phyloP scores from a whole-genome alignment of 257 asterid genomes.

The Euphrasia confusa region DNA sequence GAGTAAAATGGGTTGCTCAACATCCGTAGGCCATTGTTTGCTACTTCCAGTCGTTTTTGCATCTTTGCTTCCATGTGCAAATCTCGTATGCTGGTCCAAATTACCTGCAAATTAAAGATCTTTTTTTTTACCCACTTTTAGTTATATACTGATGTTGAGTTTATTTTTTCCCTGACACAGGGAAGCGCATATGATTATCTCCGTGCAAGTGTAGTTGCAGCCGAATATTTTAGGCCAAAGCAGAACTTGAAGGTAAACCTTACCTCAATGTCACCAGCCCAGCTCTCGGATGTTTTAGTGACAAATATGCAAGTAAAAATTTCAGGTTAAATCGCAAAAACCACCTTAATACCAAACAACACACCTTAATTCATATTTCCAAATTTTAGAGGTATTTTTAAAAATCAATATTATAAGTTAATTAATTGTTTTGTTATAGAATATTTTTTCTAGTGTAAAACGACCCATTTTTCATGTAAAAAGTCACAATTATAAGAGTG shows the following conservation, averaged over 20 bases:
- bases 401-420: too few relatives aligned
- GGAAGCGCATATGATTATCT: slow-evolving; percentile 39
- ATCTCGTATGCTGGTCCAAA: slow-evolving; percentile 31
- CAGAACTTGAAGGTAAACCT: slow-evolving; percentile 38
- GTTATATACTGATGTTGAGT: background rate
- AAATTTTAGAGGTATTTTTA: too few relatives aligned
- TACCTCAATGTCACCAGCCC: slow-evolving; percentile 36
- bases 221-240: slow-evolving; percentile 48
- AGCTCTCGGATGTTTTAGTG: slow-evolving; percentile 47
- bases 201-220: slow-evolving; percentile 47
- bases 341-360: background rate
- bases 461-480: too few relatives aligned
- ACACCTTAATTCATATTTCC: too few relatives aligned
- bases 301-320: slow-evolving; percentile 41
- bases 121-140: too few relatives aligned
- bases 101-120: too few relatives aligned
- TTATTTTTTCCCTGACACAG: slow-evolving; percentile 31
- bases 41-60: slow-evolving; percentile 26
- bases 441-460: too few relatives aligned
- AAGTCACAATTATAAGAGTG: too few relatives aligned
- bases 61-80: slow-evolving; percentile 29
- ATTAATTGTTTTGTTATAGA: too few relatives aligned
- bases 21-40: slow-evolving; percentile 25
- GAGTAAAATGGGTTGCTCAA: slow-evolving; percentile 35
- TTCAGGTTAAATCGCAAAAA: background rate